Conservation (phyloP, 176 grass and related monocot species). For the maize (Zea mays) region Zm-B73-REFERENCE-NAM-5.0 NC_050100.1:216901501-216902000, state of each 20-base stretch:
- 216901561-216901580: no score
- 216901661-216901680: no score
- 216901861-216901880: not conserved
- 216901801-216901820: not conserved
- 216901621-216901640: no score
- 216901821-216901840: not conserved
- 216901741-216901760: not conserved
- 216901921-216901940: not conserved
- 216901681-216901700: no score
- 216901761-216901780: not conserved
- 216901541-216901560: no score
- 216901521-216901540: no score
- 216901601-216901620: no score
- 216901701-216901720: no score
- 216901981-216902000: constrained; percentile 25
- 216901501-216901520: no score
- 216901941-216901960: not conserved
- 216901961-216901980: not conserved
- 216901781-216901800: not conserved
- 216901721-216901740: no score
- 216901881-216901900: not conserved
- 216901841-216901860: not conserved
- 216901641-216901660: no score
- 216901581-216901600: no score
- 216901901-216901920: not conserved